phyloP scores from a whole-genome alignment of 139 green algal genomes.

The Penium margaritaceum region DNA sequence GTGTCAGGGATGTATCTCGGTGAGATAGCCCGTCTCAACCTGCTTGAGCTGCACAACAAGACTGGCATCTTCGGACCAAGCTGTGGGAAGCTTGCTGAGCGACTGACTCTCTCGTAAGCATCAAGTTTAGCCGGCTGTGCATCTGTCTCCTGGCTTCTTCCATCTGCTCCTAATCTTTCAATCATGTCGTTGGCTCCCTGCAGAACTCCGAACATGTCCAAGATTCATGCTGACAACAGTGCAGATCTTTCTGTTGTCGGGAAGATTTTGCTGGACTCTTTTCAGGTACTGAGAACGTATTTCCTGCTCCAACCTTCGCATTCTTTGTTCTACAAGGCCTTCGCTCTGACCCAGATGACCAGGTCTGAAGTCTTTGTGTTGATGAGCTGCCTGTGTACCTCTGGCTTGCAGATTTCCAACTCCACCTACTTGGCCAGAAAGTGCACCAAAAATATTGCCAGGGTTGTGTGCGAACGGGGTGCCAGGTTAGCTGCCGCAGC shows the following conservation, averaged over 20 bases:
- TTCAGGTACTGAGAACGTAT: no score
- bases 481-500: no score
- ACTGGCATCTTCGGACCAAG: constrained; percentile 48
- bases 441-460: no score
- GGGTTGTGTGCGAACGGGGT: no score
- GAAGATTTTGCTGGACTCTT: neutral
- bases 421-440: no score
- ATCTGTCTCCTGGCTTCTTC: neutral
- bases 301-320: no score
- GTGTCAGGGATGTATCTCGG: constrained; percentile 79
- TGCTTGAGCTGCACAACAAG: constrained; percentile 57
- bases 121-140: neutral
- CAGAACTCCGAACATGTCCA: constrained; percentile 32
- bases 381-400: no score
- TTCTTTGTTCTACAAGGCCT: no score
- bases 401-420: no score
- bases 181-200: neutral
- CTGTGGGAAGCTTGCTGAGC: neutral
- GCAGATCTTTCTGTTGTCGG: constrained; percentile 4
- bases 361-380: no score
- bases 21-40: constrained; percentile 67
- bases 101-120: neutral
- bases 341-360: no score
- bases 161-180: neutral
- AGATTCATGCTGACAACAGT: constrained; percentile 17